A percentile compares a stretch with the other conserved stretches of the same genome.
phyloP scores from a whole-genome alignment of 108 stramenopile species.

The Nitzschia palea region DNA sequence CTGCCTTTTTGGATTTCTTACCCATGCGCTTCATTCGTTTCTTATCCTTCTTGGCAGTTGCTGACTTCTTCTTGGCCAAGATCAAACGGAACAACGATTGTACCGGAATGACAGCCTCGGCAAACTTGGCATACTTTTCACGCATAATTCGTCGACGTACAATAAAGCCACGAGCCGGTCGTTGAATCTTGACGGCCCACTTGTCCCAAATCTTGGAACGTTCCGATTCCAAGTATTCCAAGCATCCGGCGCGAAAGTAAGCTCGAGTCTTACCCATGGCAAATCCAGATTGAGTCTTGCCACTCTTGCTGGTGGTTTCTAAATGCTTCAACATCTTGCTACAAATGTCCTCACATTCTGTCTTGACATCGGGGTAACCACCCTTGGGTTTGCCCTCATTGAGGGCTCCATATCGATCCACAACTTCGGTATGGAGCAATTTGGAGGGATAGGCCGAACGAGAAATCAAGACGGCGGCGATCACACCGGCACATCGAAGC shows the following conservation, averaged over 20 bases:
- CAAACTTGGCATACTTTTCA: constrained; percentile 30
- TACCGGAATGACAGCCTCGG: constrained; percentile 25
- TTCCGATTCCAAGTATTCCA: constrained; percentile 67
- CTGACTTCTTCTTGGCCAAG: constrained; percentile 12
- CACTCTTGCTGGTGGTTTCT: constrained; percentile 37
- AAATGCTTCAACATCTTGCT: constrained; percentile 11
- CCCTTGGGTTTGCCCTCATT: constrained; percentile 23
- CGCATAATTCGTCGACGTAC: constrained; percentile 27
- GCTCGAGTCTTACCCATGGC: constrained; percentile 71
- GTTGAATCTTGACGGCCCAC: constrained; percentile 48
- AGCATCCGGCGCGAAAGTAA: constrained; percentile 75
- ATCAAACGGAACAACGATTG: constrained; percentile 32
- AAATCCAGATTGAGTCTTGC: constrained; percentile 36
- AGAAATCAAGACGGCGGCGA: constrained; percentile 89
- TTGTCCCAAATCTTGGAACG: constrained; percentile 40
- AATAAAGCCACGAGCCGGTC: constrained; percentile 28
- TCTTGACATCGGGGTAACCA: constrained; percentile 20
- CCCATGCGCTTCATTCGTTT: constrained; percentile 36
- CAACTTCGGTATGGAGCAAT: constrained; percentile 64
- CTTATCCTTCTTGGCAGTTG: constrained; percentile 41
- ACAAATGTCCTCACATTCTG: constrained; percentile 18
- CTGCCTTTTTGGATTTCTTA: constrained; percentile 52
- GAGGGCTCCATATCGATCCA: constrained; percentile 54
- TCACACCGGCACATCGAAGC: constrained; percentile 92
- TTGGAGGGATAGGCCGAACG: constrained; percentile 95